Evolutionary conservation across 2,329 filamentous ascomycete genomes (phyloP).

Genomic region (Fusarium tricinctum): DNA sequence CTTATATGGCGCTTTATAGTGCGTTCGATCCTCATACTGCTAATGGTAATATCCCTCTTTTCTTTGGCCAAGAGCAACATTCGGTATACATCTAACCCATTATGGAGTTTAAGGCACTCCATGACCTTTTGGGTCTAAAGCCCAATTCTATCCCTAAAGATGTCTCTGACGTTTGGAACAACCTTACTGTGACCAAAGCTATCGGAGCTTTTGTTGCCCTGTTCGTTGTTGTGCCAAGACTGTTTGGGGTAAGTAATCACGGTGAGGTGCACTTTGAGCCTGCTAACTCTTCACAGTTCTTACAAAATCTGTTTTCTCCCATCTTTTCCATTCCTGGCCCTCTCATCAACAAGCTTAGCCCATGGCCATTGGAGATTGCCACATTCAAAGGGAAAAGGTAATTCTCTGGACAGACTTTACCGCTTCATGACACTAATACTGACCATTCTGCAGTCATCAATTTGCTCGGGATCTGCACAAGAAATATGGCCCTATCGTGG

Average conservation of each 20-base stretch:
- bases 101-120: background rate
- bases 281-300: background rate
- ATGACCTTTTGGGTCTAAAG: background rate
- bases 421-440: background rate
- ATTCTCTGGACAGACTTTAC: fast-evolving
- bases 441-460: background rate
- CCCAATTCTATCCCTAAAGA: background rate
- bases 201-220: background rate
- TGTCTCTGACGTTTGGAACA: background rate
- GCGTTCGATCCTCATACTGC: background rate
- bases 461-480: conserved; percentile 4
- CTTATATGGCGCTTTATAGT: background rate
- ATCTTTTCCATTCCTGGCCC: background rate
- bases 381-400: conserved; percentile 13
- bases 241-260: background rate
- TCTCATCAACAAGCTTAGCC: conserved; percentile 6
- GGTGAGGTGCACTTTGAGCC: no score
- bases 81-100: background rate
- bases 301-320: background rate
- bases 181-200: background rate
- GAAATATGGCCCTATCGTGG: conserved; percentile 12
- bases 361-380: conserved; percentile 9
- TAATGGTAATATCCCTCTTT: background rate
- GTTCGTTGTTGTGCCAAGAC: background rate
- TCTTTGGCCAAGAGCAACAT: background rate